Percentiles rank a stretch among this genome's conserved stretches.
These are phyloP conservation scores for Zychaea mexicana DNA, from an alignment of 371 early-diverging fungal genomes.

Conservation along the genomic window DNA sequence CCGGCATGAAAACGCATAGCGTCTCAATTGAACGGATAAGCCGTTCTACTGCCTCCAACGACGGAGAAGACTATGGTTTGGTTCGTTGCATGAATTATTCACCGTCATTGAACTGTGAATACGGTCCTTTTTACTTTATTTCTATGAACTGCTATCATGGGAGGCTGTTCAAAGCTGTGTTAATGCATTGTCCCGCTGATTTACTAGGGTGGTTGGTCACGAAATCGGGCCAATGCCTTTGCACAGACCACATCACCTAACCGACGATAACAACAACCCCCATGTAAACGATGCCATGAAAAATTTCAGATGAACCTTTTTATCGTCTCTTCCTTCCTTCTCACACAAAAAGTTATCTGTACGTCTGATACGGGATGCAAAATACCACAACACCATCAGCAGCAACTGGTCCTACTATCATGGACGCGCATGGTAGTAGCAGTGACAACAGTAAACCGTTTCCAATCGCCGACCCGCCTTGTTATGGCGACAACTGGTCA, in stretches of 20 bases:
- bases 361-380: not conserved
- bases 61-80: too few species aligned
- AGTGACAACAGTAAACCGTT: not conserved
- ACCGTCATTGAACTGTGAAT: too few species aligned
- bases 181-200: too few species aligned
- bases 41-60: too few species aligned
- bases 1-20: too few species aligned
- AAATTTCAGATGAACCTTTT: not conserved
- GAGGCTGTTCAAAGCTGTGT: too few species aligned
- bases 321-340: not conserved
- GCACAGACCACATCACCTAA: not conserved
- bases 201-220: too few species aligned
- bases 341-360: not conserved
- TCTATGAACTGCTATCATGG: too few species aligned
- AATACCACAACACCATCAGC: not conserved
- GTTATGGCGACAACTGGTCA: not conserved
- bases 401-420: not conserved
- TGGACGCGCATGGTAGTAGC: not conserved
- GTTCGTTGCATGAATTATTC: too few species aligned
- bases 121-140: too few species aligned
- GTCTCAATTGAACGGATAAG: too few species aligned
- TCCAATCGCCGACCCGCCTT: not conserved
- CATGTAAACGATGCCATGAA: not conserved
- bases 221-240: conserved; percentile 1
- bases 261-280: not conserved